These are phyloP conservation scores for Ashbya aceris DNA, from an alignment of 1,139 yeast species.

Conservation along the genomic window DNA sequence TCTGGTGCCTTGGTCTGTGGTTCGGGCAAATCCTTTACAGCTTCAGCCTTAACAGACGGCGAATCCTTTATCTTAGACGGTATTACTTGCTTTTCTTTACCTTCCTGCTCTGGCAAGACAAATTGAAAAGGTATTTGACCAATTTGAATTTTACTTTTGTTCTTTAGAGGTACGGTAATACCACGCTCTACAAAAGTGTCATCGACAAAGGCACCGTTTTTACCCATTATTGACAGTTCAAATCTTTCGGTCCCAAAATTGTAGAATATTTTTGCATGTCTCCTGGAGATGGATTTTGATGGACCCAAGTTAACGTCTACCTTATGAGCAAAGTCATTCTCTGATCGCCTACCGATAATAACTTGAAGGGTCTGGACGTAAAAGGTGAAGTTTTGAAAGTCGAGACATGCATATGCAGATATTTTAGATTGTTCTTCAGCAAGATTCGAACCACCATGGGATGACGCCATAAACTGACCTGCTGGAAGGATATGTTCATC, in stretches of 20 bases:
- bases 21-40: slow-evolving; percentile 7
- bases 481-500: background rate
- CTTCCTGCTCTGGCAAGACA: slow-evolving; percentile 52
- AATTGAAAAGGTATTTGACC: slow-evolving; percentile 87
- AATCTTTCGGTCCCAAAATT: slow-evolving; percentile 91
- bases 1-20: slow-evolving; percentile 10
- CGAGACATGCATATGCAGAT: slow-evolving; percentile 89
- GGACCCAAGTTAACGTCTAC: slow-evolving; percentile 90
- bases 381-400: slow-evolving; percentile 85
- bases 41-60: slow-evolving; percentile 4
- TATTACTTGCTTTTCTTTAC: slow-evolving; percentile 10
- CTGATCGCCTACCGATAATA: slow-evolving; percentile 78
- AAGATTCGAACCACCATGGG: background rate
- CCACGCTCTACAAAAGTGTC: slow-evolving; percentile 83
- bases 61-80: slow-evolving; percentile 1
- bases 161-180: slow-evolving; percentile 72
- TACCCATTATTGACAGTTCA: slow-evolving; percentile 80
- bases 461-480: background rate
- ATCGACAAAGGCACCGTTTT: slow-evolving; percentile 94
- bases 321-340: slow-evolving; percentile 49
- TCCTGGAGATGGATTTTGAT: slow-evolving; percentile 81
- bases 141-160: slow-evolving; percentile 79
- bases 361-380: slow-evolving; percentile 95
- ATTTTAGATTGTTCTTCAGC: slow-evolving; percentile 42
- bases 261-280: slow-evolving; percentile 91